These are phyloP conservation scores for Taphrina betulina DNA, from an alignment of 1,139 yeast genomes.

Conservation along the genomic window DNA sequence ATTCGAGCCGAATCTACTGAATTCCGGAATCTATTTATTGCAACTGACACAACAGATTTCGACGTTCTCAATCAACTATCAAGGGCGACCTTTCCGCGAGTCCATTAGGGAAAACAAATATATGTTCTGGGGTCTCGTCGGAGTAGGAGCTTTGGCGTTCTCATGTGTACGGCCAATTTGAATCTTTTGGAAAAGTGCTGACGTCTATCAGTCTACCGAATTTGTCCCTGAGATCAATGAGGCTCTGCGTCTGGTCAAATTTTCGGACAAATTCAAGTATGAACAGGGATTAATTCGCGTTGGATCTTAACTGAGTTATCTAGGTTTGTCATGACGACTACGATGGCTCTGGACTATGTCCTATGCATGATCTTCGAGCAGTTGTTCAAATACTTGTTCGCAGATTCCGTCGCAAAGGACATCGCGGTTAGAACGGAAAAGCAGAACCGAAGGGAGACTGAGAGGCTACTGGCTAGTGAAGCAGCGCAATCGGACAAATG, in stretches of 20 bases:
- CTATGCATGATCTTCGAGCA: constrained; percentile 79
- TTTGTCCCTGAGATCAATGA: constrained; percentile 91
- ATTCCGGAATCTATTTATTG: constrained; percentile 91
- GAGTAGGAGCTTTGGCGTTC: constrained; percentile 84
- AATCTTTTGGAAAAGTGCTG: not conserved
- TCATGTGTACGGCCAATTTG: constrained; percentile 54
- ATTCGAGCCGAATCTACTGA: constrained; percentile 82
- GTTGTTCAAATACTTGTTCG: constrained; percentile 74
- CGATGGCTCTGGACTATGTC: constrained; percentile 69
- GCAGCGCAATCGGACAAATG: too few relatives aligned
- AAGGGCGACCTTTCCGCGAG: constrained; percentile 96
- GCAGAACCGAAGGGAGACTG: not conserved
- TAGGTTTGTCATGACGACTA: constrained; percentile 20
- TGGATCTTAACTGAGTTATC: not conserved
- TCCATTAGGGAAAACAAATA: constrained; percentile 87
- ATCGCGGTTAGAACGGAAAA: constrained; percentile 55
- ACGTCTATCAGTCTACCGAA: constrained; percentile 55
- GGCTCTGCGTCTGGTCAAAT: constrained; percentile 86
- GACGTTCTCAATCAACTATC: constrained; percentile 96
- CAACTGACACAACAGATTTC: constrained; percentile 96
- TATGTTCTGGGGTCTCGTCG: constrained; percentile 92
- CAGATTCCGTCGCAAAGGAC: constrained; percentile 90
- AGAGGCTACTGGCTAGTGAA: not conserved
- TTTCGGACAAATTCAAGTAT: constrained; percentile 69
- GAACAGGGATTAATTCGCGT: not conserved